These are phyloP conservation scores for Dioscorea alata DNA, from an alignment of 106 monocot genomes.

Conservation along the genomic window DNA sequence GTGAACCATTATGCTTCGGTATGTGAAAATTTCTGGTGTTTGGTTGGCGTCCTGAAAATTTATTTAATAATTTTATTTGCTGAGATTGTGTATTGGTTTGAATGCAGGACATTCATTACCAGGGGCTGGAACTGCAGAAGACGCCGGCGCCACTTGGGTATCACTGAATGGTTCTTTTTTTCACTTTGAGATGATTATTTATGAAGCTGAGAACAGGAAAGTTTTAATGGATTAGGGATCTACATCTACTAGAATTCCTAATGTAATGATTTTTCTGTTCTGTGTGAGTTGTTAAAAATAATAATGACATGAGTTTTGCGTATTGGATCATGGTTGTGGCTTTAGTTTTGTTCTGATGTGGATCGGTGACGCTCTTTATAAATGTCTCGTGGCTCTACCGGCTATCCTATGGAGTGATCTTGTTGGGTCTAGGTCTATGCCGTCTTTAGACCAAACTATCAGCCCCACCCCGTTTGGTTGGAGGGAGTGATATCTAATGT, in stretches of 20 bases:
- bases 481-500: too few species aligned
- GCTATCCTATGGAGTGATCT: too few species aligned
- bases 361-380: too few species aligned
- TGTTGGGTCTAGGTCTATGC: too few species aligned
- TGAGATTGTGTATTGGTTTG: not conserved
- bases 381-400: too few species aligned
- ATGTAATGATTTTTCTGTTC: not conserved
- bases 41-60: not conserved
- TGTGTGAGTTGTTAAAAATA: not conserved
- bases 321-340: too few species aligned
- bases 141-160: constrained; percentile 38
- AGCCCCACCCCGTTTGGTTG: too few species aligned
- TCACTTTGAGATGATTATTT: too few species aligned
- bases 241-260: not conserved
- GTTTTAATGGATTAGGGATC: not conserved
- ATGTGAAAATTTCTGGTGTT: not conserved
- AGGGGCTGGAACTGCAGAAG: constrained; percentile 39
- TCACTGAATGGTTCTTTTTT: constrained; percentile 16
- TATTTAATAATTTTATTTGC: not conserved
- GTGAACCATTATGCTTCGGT: constrained; percentile 50
- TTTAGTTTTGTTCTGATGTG: too few species aligned
- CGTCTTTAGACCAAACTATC: too few species aligned
- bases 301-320: too few species aligned
- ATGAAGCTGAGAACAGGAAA: too few species aligned
- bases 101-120: constrained; percentile 39